Conservation (phyloP, 768 basidiomycete species). For the Gyrodon lividus region DNA sequence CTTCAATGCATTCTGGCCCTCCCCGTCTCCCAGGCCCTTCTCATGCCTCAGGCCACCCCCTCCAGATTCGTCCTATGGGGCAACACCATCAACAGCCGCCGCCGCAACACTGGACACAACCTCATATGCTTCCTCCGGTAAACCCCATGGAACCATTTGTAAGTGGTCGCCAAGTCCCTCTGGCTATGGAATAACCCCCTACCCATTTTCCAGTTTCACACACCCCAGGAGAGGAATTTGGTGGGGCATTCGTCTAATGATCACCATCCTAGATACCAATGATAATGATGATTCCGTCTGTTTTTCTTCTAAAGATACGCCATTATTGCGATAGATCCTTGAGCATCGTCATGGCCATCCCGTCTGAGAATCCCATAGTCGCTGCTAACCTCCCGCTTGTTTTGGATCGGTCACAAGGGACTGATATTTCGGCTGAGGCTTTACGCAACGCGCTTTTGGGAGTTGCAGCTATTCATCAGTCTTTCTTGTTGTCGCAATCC, state of each 20-base stretch:
- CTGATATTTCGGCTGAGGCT: constrained; percentile 38
- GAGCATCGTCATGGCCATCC: constrained; percentile 46
- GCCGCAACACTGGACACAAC: constrained; percentile 47
- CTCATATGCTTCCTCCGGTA: constrained; percentile 41
- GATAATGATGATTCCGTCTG: constrained; percentile 34
- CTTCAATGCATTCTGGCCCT: constrained; percentile 30
- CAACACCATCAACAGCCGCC: constrained; percentile 39
- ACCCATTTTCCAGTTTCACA: constrained; percentile 25
- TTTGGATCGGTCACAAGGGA: constrained; percentile 37
- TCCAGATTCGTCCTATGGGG: constrained; percentile 50
- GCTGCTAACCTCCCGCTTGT: constrained; percentile 42
- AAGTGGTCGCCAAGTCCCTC: constrained; percentile 30
- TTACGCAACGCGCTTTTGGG: constrained; percentile 39
- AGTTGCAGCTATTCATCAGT: constrained; percentile 43
- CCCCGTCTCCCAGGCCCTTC: constrained; percentile 40
- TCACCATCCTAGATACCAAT: constrained; percentile 53
- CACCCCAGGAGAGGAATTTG: constrained; percentile 47
- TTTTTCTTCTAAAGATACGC: constrained; percentile 35
- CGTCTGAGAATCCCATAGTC: constrained; percentile 44
- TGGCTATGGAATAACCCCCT: constrained; percentile 2
- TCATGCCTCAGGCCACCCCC: constrained; percentile 29
- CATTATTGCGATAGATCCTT: constrained; percentile 46
- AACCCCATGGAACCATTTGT: constrained; percentile 68
- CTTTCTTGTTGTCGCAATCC: constrained; percentile 39
- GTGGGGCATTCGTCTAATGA: constrained; percentile 48